phyloP scores from a whole-genome alignment of 345 rosid species.

The Eucalyptus brandiana region DNA sequence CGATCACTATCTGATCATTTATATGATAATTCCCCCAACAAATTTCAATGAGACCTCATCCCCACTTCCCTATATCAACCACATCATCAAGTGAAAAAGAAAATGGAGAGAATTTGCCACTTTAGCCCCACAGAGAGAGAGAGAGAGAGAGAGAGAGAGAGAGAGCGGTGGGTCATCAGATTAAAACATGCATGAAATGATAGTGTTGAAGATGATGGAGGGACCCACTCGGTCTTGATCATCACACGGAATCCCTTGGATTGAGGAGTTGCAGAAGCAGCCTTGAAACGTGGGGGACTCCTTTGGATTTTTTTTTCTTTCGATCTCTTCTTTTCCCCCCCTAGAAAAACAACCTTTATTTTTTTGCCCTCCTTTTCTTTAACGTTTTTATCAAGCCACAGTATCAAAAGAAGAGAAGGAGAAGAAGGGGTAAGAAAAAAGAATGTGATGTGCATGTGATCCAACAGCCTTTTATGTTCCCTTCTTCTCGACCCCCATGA shows the following conservation, averaged over 20 bases:
- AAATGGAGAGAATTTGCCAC: neutral
- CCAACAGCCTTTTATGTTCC: constrained; percentile 77
- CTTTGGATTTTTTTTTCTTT: neutral
- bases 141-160: neutral
- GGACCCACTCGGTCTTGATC: constrained; percentile 26
- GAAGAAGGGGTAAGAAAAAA: constrained; percentile 1
- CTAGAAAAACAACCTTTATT: constrained; percentile 17
- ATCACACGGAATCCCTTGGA: constrained; percentile 41
- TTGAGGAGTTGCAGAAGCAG: constrained; percentile 40
- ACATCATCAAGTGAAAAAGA: neutral
- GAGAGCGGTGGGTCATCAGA: constrained; percentile 9
- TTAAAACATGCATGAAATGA: constrained; percentile 48
- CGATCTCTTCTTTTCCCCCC: neutral
- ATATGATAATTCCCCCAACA: neutral
- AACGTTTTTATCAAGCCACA: constrained; percentile 11
- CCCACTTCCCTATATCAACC: neutral
- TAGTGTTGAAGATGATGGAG: constrained; percentile 36
- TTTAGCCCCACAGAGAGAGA: neutral
- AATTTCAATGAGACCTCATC: neutral
- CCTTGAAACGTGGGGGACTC: constrained; percentile 33
- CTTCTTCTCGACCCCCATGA: constrained; percentile 11
- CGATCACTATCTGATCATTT: neutral
- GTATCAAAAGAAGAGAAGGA: constrained; percentile 46
- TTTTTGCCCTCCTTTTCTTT: neutral
- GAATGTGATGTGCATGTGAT: constrained; percentile 79